These are phyloP conservation scores for Funneliformis geosporum DNA, from an alignment of 192 early-diverging fungal genomes.

Conservation along the genomic window DNA sequence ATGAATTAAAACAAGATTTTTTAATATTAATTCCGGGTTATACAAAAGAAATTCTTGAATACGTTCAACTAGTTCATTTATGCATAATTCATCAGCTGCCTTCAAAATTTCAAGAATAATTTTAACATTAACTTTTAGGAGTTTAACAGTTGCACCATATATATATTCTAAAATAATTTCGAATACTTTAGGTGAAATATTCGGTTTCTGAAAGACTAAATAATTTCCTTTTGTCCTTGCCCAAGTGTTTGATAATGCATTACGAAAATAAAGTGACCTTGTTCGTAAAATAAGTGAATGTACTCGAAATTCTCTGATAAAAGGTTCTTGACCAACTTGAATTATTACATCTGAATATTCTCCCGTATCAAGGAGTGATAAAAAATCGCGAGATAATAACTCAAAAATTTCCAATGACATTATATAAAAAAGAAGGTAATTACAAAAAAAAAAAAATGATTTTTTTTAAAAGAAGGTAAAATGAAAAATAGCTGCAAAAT, in stretches of 20 bases:
- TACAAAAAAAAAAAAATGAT: background rate
- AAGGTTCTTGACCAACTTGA: background rate
- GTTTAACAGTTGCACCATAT: background rate
- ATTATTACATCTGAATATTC: conserved; percentile 11
- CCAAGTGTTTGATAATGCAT: conserved; percentile 2
- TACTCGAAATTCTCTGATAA: background rate
- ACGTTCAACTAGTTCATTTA: background rate
- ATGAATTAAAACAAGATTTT: background rate
- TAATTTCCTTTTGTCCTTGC: background rate
- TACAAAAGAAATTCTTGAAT: background rate
- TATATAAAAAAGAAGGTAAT: background rate
- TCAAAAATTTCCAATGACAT: background rate
- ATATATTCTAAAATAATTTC: background rate
- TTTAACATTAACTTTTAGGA: background rate
- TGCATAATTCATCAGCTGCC: background rate
- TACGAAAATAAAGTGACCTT: background rate
- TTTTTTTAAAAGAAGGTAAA: background rate
- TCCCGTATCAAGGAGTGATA: background rate
- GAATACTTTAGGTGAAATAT: background rate
- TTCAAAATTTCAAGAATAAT: background rate
- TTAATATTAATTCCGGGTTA: background rate
- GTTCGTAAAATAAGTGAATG: conserved; percentile 12
- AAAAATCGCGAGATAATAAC: background rate
- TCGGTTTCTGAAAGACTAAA: background rate
- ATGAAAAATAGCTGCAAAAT: background rate